phyloP scores from a whole-genome alignment of 306 rosid species.

The Prinsepia uniflora region DNA sequence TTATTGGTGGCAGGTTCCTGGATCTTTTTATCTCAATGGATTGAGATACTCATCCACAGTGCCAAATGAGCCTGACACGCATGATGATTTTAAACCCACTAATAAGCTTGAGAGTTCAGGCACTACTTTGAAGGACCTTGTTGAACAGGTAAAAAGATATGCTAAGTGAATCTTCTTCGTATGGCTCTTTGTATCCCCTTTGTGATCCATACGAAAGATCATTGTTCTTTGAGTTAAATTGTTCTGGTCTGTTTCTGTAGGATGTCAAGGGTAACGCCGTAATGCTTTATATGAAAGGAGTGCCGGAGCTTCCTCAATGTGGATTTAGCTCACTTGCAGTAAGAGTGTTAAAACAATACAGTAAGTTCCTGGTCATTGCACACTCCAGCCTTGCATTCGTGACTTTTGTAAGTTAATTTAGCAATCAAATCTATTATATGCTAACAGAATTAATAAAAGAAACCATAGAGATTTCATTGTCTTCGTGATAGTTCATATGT shows the following conservation, averaged over 20 bases:
- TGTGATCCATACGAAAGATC: background rate
- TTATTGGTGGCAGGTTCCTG: conserved; percentile 38
- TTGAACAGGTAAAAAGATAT: conserved; percentile 57
- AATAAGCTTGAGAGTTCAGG: conserved; percentile 48
- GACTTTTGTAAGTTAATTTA: conserved; percentile 1
- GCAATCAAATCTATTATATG: background rate
- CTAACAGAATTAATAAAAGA: background rate
- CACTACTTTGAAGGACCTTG: conserved; percentile 53
- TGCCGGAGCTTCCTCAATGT: conserved; percentile 72
- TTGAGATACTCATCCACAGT: conserved; percentile 43
- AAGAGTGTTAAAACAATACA: conserved; percentile 53
- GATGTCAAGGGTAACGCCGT: conserved; percentile 77
- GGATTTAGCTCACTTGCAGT: conserved; percentile 86
- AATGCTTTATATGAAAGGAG: conserved; percentile 85
- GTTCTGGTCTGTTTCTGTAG: conserved; percentile 32
- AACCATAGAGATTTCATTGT: background rate
- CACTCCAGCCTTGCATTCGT: background rate
- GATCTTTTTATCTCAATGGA: conserved; percentile 39
- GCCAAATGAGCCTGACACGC: conserved; percentile 70
- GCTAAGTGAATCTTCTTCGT: conserved; percentile 1
- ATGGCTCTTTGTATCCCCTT: background rate
- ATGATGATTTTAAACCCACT: conserved; percentile 84
- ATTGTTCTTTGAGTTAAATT: background rate
- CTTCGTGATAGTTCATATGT: background rate
- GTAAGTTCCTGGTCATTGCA: conserved; percentile 26